Evolutionary conservation across 2,329 filamentous ascomycete species (phyloP), one percentile per base, ranked within the genome.

Genomic region (Metarhizium guizhouense): DNA sequence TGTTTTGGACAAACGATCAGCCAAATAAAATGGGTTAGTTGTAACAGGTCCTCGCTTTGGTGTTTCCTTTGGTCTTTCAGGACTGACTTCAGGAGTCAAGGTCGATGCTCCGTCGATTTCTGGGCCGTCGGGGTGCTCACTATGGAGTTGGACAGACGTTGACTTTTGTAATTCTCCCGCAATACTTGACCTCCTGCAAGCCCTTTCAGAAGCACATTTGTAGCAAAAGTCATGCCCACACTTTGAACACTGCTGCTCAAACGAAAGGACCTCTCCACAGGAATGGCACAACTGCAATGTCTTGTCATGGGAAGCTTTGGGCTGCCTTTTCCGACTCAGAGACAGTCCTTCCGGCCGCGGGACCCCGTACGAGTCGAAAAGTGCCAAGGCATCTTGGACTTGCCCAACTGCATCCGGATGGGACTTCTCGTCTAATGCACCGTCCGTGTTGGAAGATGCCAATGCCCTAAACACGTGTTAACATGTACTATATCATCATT

Each of bases 211-310:
- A 8, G 64, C 67, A 59, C 79, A 82, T 54, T 74, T 74, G 36
- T 66, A 58, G 60, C 79, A 83, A 16, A 79, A 72, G 10, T 69
- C 71, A 62, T 83, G 80, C 1, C 76, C 77, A 59, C 80, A 83
- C 47, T 71, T 71, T 34, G 68, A 63, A 59, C 79, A 83, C 49
- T 70, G 69, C 8, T 67, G 67, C 34, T 68, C 66, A 13, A 68
- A 66, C 48, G 62, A 67, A 42, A 75, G 70, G 45, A 66, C 68
- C 48, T 72, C 70, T 13, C 73, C 74, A 60, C 79, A 83, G 10
- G 77, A 65, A 60, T 82, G 80, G 57, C 80, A 83, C 30, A 75
- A 65, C 53, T 70, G 73, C 45, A 64, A 62, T 47, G 63, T 61
- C 56, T 67, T 68, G 48, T 57, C 56, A 6, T 53, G 53, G 47